phyloP scores from a whole-genome alignment of 2,329 filamentous ascomycete genomes.

The Teratosphaeria destructans region DNA sequence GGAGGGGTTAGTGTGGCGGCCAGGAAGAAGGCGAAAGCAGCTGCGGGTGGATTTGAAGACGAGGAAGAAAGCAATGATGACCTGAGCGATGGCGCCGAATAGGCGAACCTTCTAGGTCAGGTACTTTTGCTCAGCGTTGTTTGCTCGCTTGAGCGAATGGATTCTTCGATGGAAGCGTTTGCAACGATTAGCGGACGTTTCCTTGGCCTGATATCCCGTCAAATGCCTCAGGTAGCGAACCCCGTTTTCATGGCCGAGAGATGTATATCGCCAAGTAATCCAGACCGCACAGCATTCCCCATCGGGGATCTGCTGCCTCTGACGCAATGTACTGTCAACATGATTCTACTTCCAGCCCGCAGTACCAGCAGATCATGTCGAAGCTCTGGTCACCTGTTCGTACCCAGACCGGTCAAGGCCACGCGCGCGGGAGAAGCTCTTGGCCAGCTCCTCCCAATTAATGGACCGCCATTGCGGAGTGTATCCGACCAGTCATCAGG shows the following conservation, averaged over 20 bases:
- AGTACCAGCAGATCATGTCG: neutral
- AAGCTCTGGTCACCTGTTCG: neutral
- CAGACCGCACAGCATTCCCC: too few species aligned
- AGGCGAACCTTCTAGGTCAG: neutral
- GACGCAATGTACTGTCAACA: neutral
- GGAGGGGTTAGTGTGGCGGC: conserved; percentile 23
- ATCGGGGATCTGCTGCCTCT: too few species aligned
- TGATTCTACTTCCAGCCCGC: neutral
- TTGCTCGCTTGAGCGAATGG: neutral
- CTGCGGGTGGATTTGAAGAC: conserved; percentile 69
- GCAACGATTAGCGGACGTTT: too few species aligned
- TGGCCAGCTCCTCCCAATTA: neutral
- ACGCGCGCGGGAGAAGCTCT: neutral
- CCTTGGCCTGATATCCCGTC: too few species aligned
- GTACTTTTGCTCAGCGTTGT: neutral
- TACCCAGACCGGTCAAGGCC: neutral
- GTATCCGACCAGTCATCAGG: neutral
- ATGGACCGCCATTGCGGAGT: neutral
- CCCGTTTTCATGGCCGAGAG: too few species aligned
- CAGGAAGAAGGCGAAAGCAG: conserved; percentile 48
- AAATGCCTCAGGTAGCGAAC: too few species aligned
- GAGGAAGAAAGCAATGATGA: conserved; percentile 54
- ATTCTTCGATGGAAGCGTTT: neutral
- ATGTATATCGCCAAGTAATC: too few species aligned
- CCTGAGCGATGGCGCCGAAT: conserved; percentile 24